These are phyloP conservation scores for Suillus alpinus DNA, from an alignment of 768 basidiomycete species.

Conservation along the genomic window DNA sequence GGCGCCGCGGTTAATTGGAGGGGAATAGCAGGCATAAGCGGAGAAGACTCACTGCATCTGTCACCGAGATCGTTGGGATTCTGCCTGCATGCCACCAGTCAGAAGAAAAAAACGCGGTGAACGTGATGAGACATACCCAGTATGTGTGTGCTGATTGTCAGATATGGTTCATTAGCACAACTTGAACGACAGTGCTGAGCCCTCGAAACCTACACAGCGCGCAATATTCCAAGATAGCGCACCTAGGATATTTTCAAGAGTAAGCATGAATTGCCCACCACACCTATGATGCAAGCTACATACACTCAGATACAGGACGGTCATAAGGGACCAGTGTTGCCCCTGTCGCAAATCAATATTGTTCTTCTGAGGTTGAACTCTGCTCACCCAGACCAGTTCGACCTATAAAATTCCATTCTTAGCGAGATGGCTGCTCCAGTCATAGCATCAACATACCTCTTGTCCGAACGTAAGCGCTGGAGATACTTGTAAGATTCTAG, in stretches of 20 bases:
- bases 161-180: neutral
- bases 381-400: neutral
- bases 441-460: neutral
- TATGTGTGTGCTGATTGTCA: neutral
- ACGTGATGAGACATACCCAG: neutral
- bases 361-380: neutral
- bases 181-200: neutral
- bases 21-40: neutral
- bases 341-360: neutral
- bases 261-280: neutral
- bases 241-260: neutral
- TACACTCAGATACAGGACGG: neutral
- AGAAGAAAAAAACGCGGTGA: neutral
- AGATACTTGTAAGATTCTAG: neutral
- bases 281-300: neutral
- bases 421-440: neutral
- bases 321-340: neutral
- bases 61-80: neutral
- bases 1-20: neutral
- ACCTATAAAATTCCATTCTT: neutral
- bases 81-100: neutral
- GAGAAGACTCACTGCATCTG: neutral
- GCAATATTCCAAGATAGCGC: neutral
- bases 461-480: neutral
- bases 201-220: neutral